phyloP scores from a whole-genome alignment of 805 yeast species.

The Yarrowia hollandica region DNA sequence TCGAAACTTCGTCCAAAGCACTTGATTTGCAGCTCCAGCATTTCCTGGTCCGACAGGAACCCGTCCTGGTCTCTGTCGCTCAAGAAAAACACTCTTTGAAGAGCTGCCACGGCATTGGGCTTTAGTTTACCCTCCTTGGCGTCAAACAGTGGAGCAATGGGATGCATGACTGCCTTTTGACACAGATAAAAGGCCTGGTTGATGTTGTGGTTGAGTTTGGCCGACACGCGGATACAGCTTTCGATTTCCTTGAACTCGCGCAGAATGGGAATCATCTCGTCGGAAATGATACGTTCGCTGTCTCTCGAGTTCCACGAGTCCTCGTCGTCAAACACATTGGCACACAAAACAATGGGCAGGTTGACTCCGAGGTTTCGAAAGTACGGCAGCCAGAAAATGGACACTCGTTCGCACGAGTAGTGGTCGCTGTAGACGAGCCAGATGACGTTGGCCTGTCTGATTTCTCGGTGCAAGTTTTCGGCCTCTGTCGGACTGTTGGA shows the following conservation, averaged over 20 bases:
- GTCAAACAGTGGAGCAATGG: slow-evolving; percentile 89
- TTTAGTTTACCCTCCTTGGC: slow-evolving; percentile 84
- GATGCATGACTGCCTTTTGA: slow-evolving; percentile 89
- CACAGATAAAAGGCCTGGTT: slow-evolving; percentile 92
- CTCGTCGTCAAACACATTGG: slow-evolving; percentile 67
- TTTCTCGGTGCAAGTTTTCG: slow-evolving; percentile 61
- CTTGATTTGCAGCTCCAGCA: slow-evolving; percentile 64
- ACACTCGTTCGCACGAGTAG: slow-evolving; percentile 88
- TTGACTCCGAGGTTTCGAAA: slow-evolving; percentile 92
- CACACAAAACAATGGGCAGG: slow-evolving; percentile 86
- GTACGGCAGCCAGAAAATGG: slow-evolving; percentile 92
- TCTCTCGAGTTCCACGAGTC: slow-evolving; percentile 47
- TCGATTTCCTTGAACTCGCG: slow-evolving; percentile 94
- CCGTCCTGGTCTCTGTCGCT: slow-evolving; percentile 94
- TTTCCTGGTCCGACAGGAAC: slow-evolving; percentile 66
- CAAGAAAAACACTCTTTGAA: slow-evolving; percentile 75
- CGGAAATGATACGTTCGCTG: slow-evolving; percentile 49
- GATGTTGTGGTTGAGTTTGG: slow-evolving; percentile 78
- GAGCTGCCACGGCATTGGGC: slow-evolving; percentile 71
- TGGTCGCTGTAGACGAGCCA: slow-evolving; percentile 95
- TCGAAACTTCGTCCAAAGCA: slow-evolving; percentile 68
- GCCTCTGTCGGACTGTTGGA: slow-evolving; percentile 58
- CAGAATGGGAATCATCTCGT: slow-evolving; percentile 81
- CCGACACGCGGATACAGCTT: slow-evolving; percentile 85
- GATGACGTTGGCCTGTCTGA: slow-evolving; percentile 83